Evolutionary conservation across 306 rosid genomes (phyloP).

Genomic region (Hippophae tibetana): DNA sequence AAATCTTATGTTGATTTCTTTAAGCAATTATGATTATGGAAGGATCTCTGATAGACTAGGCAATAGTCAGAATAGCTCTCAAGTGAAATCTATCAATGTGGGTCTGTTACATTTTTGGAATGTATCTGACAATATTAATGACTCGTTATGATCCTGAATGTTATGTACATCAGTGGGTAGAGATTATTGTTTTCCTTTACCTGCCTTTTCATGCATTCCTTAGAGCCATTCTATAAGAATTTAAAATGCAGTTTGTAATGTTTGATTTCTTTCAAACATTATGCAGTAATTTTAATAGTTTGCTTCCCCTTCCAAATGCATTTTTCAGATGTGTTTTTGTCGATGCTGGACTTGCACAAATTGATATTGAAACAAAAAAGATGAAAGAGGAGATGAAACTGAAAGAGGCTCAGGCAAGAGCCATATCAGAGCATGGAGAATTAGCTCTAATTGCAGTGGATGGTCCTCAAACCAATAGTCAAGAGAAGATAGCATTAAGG

Average conservation of each 20-base stretch:
- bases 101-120: no score
- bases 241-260: neutral
- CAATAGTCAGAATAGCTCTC: no score
- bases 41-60: no score
- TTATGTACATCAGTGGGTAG: neutral
- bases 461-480: conserved; percentile 51
- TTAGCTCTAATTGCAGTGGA: conserved; percentile 83
- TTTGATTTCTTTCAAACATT: conserved; percentile 1
- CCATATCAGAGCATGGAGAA: conserved; percentile 81
- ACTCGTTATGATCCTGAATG: no score
- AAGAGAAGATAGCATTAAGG: conserved; percentile 75
- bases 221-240: neutral
- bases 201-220: neutral
- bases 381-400: conserved; percentile 79
- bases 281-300: neutral
- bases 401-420: conserved; percentile 65
- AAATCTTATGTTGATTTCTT: no score
- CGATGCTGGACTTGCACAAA: conserved; percentile 83
- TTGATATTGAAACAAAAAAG: conserved; percentile 81
- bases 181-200: neutral
- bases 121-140: no score
- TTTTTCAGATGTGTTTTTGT: conserved; percentile 80
- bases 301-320: conserved; percentile 11
- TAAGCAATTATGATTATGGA: no score
- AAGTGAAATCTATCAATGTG: no score